Evolutionary conservation across 108 stramenopile genomes (phyloP).

Genomic region (Cyclostephanos tholiformis): DNA sequence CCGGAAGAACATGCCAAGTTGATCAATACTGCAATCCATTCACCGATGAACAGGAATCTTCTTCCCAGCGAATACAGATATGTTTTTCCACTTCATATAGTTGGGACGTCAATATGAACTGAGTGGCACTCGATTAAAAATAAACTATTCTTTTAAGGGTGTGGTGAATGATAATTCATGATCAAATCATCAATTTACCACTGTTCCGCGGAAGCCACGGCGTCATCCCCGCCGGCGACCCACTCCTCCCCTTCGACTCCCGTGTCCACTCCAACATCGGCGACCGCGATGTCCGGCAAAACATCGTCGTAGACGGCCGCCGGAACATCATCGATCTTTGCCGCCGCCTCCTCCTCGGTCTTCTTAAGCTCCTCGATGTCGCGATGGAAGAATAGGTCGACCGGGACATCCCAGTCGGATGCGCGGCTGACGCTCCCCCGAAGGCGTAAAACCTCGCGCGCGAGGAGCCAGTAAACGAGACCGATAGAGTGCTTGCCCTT

Average conservation of each 20-base stretch:
- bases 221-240: slow-evolving; percentile 52
- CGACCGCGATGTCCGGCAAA: slow-evolving; percentile 35
- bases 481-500: slow-evolving; percentile 99
- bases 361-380: slow-evolving; percentile 99
- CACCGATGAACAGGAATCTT: too few relatives aligned
- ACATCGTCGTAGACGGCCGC: slow-evolving; percentile 66
- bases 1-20: too few relatives aligned
- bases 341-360: slow-evolving; percentile 92
- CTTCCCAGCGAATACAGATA: too few relatives aligned
- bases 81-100: too few relatives aligned
- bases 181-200: slow-evolving; percentile 22
- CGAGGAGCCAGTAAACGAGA: slow-evolving; percentile 98
- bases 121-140: too few relatives aligned
- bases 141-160: neutral
- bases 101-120: too few relatives aligned
- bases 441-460: slow-evolving; percentile 97
- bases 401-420: slow-evolving; percentile 96
- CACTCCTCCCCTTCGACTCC: slow-evolving; percentile 37
- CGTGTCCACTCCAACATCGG: slow-evolving; percentile 27
- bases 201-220: slow-evolving; percentile 41
- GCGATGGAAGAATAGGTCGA: slow-evolving; percentile 99
- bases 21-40: too few relatives aligned
- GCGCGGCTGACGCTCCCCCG: slow-evolving; percentile 94
- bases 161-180: too few relatives aligned
- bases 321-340: slow-evolving; percentile 89